Evolutionary conservation across 768 basidiomycete genomes (phyloP), one percentile per base, ranked within the genome.

Genomic region (Cystobasidium tubakii): DNA sequence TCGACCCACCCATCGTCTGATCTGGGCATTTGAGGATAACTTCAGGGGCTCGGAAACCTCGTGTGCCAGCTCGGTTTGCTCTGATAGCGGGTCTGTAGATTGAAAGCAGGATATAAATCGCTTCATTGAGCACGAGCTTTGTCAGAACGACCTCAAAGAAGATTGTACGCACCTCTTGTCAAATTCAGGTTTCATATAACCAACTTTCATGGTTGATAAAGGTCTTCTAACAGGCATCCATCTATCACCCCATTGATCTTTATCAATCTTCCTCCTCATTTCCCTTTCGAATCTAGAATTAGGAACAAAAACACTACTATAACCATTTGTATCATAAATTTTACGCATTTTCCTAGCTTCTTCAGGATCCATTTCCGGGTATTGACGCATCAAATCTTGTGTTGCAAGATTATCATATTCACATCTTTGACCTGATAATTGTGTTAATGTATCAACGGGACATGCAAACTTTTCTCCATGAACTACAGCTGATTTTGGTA

Each of bases 21-120:
- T 92, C 89, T 1, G 87, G 87, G 77, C 96, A 99, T 81, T 98
- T 99, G 46, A 99, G 81, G 43, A 99, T 82, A 1, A 99, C 95
- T 78, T 99, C 96, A 0, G 96, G 96, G 0, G 96, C 93, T 73
- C 96, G 87, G 81, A 99, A 99, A 0, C 96, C 96, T 78, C 96
- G 83, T 15, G 96, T 99, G 1, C 96, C 96, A 0, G 96, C 96
- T 62, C 96, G 87, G 79, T 97, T 98, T 1, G 96, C 93, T 81
- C 94, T 94, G 66, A 91, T 89, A 44, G 85, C 83, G 0, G 91
- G 90, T 76, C 90, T 90, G 72, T 10, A 54, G 70, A n/a, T n/a
- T n/a, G 17, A 21, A n/a, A 34, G 46, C 33, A 53, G 43, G n/a
- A n/a, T n/a, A n/a, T n/a, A n/a, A n/a, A n/a, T n/a, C n/a, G n/a